A percentile compares a stretch with the other conserved stretches of the same genome.
Conservation (phyloP, 306 rosid genomes). For the Casuarina glauca region DNA sequence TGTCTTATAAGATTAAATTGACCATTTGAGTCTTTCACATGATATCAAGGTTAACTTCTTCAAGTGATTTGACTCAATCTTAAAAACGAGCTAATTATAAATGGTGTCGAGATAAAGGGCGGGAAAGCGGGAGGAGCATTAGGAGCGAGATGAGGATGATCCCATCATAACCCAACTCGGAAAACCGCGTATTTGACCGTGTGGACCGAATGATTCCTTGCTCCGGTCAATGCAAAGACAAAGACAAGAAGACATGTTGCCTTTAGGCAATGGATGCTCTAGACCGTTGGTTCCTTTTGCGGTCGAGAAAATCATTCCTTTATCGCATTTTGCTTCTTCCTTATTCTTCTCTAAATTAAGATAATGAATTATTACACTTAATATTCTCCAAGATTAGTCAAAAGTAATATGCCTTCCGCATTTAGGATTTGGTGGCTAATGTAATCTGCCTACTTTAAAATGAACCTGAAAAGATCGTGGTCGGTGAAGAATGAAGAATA, state of each 20-base stretch:
- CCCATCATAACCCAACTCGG: too few relatives aligned
- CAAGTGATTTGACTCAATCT: too few relatives aligned
- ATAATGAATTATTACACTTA: neutral
- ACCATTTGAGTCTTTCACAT: too few relatives aligned
- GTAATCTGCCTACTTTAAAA: neutral
- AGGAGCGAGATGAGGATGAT: too few relatives aligned
- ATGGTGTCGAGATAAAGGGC: too few relatives aligned
- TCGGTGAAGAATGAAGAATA: neutral
- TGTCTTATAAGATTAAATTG: too few relatives aligned
- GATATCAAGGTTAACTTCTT: too few relatives aligned
- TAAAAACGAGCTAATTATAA: too few relatives aligned
- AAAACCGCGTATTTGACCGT: neutral
- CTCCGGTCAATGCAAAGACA: neutral
- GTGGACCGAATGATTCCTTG: neutral
- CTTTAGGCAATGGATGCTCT: neutral
- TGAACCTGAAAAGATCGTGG: neutral
- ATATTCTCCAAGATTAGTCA: neutral
- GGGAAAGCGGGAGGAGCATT: too few relatives aligned
- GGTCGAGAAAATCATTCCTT: neutral
- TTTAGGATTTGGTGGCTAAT: slow-evolving; percentile 24
- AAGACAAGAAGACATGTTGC: neutral
- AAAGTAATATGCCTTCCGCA: slow-evolving; percentile 31
- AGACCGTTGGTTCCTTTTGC: neutral
- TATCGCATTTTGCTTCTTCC: neutral
- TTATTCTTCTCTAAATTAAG: neutral